Evolutionary conservation across 2,329 filamentous ascomycete species (phyloP).

Genomic region (Stenocarpella maydis): DNA sequence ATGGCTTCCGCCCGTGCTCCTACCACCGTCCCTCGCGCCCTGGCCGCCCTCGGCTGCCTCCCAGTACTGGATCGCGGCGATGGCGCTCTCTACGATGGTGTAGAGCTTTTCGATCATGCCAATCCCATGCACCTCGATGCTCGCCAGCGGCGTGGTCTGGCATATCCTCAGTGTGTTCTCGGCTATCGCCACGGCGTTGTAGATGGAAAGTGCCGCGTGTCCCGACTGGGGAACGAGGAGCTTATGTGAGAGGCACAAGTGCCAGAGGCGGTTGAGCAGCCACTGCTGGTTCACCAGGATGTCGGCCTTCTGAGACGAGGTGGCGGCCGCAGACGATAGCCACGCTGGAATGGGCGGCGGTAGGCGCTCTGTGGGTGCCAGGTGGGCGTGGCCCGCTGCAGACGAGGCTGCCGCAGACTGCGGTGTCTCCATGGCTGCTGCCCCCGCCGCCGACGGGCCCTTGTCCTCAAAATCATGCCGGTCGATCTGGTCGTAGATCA

Average conservation of each 20-base stretch:
- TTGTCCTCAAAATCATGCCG: constrained; percentile 3
- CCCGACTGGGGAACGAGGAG: constrained; percentile 27
- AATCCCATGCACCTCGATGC: constrained; percentile 29
- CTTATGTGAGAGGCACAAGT: constrained; percentile 29
- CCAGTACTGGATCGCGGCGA: constrained; percentile 25
- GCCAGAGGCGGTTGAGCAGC: constrained; percentile 30
- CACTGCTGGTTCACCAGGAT: constrained; percentile 30
- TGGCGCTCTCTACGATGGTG: constrained; percentile 28
- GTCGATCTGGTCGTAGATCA: constrained; percentile 25
- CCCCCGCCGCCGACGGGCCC: background rate
- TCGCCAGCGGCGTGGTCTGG: constrained; percentile 20
- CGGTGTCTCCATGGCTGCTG: background rate
- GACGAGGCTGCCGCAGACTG: background rate
- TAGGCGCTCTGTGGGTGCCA: background rate
- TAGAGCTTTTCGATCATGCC: constrained; percentile 31
- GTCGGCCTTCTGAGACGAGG: constrained; percentile 27
- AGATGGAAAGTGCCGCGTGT: constrained; percentile 25
- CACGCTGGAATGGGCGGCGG: constrained; percentile 12
- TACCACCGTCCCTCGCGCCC: background rate
- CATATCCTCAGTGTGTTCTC: constrained; percentile 25
- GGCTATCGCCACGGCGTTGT: constrained; percentile 25
- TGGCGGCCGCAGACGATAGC: constrained; percentile 1
- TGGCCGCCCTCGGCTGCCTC: constrained; percentile 24
- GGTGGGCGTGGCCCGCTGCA: background rate
- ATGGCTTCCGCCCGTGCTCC: background rate